Evolutionary conservation across 345 rosid genomes (phyloP).

Genomic region (Eucalyptus polybractea): DNA sequence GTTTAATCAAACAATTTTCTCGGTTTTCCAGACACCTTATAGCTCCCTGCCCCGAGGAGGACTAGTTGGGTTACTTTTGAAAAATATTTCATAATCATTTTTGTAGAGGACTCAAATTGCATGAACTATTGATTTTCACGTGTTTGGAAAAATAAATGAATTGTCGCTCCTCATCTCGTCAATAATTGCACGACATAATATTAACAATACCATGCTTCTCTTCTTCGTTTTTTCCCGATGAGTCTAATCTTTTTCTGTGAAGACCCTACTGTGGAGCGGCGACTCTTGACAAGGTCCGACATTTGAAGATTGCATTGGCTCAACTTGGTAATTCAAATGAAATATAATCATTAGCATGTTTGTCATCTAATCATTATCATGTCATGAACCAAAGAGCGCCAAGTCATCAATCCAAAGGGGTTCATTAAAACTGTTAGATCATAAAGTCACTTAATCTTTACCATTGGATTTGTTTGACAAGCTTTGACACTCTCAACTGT

Average conservation of each 20-base stretch:
- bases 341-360: too few relatives aligned
- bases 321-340: too few relatives aligned
- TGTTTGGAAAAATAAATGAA: too few relatives aligned
- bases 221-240: not conserved
- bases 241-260: not conserved
- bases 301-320: too few relatives aligned
- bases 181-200: not conserved
- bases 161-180: not conserved
- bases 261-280: not conserved
- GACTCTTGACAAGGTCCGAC: not conserved
- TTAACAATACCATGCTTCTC: not conserved
- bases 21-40: not conserved
- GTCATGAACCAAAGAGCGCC: accelerated
- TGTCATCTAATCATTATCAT: too few relatives aligned
- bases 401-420: too few relatives aligned
- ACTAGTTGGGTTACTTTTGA: not conserved
- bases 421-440: accelerated
- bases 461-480: too few relatives aligned
- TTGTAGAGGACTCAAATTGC: not conserved
- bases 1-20: not conserved
- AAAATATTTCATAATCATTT: too few relatives aligned
- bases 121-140: too few relatives aligned
- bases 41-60: not conserved
- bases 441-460: too few relatives aligned
- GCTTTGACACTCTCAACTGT: accelerated